Evolutionary conservation across 208 protist species (phyloP), one percentile per base, ranked within the genome.

Genomic region (Wallacemonas sp.): DNA sequence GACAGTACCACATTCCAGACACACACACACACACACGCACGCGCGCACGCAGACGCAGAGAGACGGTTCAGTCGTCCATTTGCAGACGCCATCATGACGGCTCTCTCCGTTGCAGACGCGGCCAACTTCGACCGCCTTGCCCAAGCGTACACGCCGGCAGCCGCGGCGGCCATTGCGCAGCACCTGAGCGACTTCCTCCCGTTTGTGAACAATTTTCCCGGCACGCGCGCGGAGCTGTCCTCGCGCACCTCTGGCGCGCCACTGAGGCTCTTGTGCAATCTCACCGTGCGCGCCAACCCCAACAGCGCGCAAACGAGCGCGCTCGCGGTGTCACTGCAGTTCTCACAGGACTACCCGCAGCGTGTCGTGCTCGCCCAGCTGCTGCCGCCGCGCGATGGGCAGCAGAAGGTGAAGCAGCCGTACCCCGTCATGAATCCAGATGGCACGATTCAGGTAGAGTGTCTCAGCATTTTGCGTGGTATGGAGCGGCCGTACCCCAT

Each of bases 401-500:
- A 48, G 10, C 14, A 32, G 41, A 74, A 72, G 62, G 64, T 82
- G 33, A 82, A 83, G 54, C 70, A 79, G 33, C 76, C 80, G 16
- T 88, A 86, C 55, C 64, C 74, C 2, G 69, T 84, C 32, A 84
- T 93, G 67, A 57, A 65, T 1, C 23, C 59, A 0, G 75, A 88
- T 20, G 87, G 87, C 25, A 52, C 62, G 8, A 73, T 93, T 7
- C 71, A 81, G 33, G 52, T 93, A 14, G 70, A 77, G 44, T 77
- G 77, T 42, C 70, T 90, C 29, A 72, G 68, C 11, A 79, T 86
- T n/a, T 55, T 93, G 28, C 79, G 76, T 18, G 78, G 77, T 2
- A 61, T 77, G 28, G 68, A 67, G 57, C 76, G 77, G 0, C 87
- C 87, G 23, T 93, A 80, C 46, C 72, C 84, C 14, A 42, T 94